phyloP scores from a whole-genome alignment of 352 stramenopile genomes.

The Thalassiosira livingstoniorum region DNA sequence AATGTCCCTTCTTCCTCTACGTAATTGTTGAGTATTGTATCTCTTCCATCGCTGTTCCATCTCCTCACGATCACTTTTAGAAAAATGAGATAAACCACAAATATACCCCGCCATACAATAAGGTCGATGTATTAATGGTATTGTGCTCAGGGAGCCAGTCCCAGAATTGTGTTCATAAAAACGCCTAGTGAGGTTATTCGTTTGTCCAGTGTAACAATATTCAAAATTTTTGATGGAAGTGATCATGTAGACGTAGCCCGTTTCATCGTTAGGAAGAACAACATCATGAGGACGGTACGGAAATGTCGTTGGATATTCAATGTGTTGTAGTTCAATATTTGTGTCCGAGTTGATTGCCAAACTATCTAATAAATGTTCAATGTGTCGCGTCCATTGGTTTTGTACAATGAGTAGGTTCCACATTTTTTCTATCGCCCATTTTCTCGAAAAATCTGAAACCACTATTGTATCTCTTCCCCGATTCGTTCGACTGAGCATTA shows the following conservation, averaged over 20 bases:
- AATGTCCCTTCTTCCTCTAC: neutral
- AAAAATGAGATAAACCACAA: slow-evolving; percentile 1
- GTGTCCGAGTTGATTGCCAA: neutral
- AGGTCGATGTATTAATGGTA: neutral
- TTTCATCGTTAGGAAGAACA: neutral
- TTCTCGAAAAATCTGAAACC: too few species aligned
- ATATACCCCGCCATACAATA: slow-evolving; percentile 25
- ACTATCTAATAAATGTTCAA: neutral
- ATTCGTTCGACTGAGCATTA: too few species aligned
- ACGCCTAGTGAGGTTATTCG: neutral
- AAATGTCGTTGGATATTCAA: neutral
- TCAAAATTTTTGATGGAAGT: neutral
- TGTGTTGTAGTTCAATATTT: neutral
- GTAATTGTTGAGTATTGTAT: neutral
- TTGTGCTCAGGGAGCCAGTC: neutral
- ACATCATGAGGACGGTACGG: neutral
- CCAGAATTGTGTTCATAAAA: slow-evolving; percentile 23
- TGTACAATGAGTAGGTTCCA: neutral
- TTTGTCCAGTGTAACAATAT: neutral
- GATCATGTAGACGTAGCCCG: neutral
- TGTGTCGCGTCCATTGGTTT: neutral
- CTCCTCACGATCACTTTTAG: neutral
- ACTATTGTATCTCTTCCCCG: too few species aligned
- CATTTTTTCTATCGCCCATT: too few species aligned
- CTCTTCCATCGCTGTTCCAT: neutral